Conservation (phyloP, 495 filamentous ascomycete species). For the Pyrenula aspistea region DNA sequence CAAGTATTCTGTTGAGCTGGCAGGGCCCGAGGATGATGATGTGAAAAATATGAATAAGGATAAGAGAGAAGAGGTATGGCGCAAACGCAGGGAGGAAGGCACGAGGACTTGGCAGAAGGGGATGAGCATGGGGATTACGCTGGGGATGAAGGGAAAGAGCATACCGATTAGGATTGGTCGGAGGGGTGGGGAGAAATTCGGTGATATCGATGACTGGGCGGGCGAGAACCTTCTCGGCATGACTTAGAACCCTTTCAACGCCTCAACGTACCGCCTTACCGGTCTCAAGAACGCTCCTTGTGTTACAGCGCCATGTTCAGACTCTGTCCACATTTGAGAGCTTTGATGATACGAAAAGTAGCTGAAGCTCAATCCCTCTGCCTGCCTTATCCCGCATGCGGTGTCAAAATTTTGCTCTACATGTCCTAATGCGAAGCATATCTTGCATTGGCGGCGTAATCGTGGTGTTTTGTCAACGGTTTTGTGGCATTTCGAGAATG, state of each 20-base stretch:
- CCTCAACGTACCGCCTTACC: no score
- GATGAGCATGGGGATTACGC: slow-evolving; percentile 43
- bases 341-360: not conserved
- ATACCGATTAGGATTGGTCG: slow-evolving; percentile 50
- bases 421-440: not conserved
- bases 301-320: not conserved
- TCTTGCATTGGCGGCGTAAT: not conserved
- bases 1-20: slow-evolving; percentile 53
- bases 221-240: not conserved
- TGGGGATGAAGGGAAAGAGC: slow-evolving; percentile 45
- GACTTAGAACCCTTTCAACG: not conserved
- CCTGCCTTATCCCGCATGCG: not conserved
- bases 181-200: slow-evolving; percentile 50
- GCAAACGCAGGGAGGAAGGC: slow-evolving; percentile 36
- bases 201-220: not conserved
- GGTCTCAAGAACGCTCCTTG: not conserved
- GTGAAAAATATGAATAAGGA: slow-evolving; percentile 36
- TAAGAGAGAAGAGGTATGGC: slow-evolving; percentile 37
- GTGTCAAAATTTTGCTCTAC: not conserved
- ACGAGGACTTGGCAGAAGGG: slow-evolving; percentile 28
- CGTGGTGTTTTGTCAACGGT: not conserved
- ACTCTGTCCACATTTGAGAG: not conserved
- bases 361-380: not conserved
- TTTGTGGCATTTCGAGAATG: not conserved
- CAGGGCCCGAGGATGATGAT: slow-evolving; percentile 48